Percentiles rank a stretch among this genome's conserved stretches.
These are phyloP conservation scores for Lactarius quietus DNA, from an alignment of 768 basidiomycete species.

Conservation along the genomic window DNA sequence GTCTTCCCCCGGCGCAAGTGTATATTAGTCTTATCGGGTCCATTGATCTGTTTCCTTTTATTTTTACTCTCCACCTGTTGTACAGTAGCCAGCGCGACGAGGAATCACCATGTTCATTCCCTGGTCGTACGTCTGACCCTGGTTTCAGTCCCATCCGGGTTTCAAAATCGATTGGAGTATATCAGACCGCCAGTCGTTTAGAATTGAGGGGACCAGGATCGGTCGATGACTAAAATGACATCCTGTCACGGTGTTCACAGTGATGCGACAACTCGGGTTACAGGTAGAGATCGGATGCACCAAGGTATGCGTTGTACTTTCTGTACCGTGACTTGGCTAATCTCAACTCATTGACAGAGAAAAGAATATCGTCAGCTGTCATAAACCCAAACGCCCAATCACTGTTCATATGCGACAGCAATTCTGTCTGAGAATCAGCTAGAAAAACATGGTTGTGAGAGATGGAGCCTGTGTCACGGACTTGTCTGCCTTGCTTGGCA, in stretches of 20 bases:
- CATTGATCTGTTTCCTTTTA: neutral
- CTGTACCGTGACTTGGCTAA: too few species aligned
- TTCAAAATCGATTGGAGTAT: neutral
- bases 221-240: too few species aligned
- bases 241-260: too few species aligned
- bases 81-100: too few species aligned
- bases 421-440: neutral
- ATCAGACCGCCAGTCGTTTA: too few species aligned
- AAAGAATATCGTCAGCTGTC: neutral
- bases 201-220: too few species aligned
- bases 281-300: neutral
- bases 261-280: neutral
- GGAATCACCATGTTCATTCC: too few species aligned
- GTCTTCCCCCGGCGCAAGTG: too few species aligned
- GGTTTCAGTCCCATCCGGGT: too few species aligned
- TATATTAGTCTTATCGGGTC: too few species aligned
- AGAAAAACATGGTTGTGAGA: neutral
- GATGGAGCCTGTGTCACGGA: neutral
- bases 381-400: neutral
- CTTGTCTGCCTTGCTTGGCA: too few species aligned
- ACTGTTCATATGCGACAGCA: neutral
- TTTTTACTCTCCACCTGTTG: neutral
- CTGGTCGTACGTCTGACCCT: too few species aligned
- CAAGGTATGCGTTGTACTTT: neutral
- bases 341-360: neutral